Evolutionary conservation across 768 basidiomycete genomes (phyloP).

Genomic region (Suillus hirtellus): DNA sequence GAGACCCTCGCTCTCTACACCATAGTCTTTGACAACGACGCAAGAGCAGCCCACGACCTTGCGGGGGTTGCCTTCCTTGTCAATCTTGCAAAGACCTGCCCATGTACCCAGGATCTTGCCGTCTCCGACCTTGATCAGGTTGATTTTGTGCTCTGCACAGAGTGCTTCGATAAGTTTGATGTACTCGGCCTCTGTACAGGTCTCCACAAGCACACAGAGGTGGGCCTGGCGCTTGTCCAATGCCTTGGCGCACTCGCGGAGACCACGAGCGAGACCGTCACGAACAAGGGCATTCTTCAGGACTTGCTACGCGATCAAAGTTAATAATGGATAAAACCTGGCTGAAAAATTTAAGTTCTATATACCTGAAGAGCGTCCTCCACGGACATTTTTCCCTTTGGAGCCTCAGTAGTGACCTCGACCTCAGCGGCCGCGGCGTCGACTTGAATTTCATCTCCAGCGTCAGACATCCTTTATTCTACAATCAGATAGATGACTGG

Average conservation of each 20-base stretch:
- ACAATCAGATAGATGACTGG: neutral
- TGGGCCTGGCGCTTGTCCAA: slow-evolving; percentile 99
- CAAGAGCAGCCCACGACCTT: slow-evolving; percentile 93
- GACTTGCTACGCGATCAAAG: slow-evolving; percentile 70
- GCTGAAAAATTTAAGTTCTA: slow-evolving; percentile 1
- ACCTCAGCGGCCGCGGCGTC: slow-evolving; percentile 65
- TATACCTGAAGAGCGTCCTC: slow-evolving; percentile 90
- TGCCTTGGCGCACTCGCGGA: slow-evolving; percentile 97
- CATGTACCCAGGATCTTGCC: slow-evolving; percentile 97
- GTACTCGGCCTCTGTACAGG: slow-evolving; percentile 98
- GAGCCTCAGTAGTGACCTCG: slow-evolving; percentile 85
- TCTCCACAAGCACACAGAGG: slow-evolving; percentile 98
- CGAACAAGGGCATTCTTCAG: slow-evolving; percentile 98
- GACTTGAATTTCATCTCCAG: slow-evolving; percentile 92
- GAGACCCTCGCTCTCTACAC: slow-evolving; percentile 91
- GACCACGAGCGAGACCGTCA: slow-evolving; percentile 97
- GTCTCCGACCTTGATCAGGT: slow-evolving; percentile 98
- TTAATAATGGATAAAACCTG: neutral
- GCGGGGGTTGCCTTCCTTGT: slow-evolving; percentile 96
- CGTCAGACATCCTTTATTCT: slow-evolving; percentile 83
- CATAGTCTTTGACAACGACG: slow-evolving; percentile 98
- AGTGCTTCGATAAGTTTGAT: slow-evolving; percentile 99
- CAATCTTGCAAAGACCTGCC: slow-evolving; percentile 99
- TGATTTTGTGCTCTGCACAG: slow-evolving; percentile 99
- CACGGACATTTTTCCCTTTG: slow-evolving; percentile 93